Conservation (phyloP, 2,329 filamentous ascomycete species). For the Aspergillus candidus region DNA sequence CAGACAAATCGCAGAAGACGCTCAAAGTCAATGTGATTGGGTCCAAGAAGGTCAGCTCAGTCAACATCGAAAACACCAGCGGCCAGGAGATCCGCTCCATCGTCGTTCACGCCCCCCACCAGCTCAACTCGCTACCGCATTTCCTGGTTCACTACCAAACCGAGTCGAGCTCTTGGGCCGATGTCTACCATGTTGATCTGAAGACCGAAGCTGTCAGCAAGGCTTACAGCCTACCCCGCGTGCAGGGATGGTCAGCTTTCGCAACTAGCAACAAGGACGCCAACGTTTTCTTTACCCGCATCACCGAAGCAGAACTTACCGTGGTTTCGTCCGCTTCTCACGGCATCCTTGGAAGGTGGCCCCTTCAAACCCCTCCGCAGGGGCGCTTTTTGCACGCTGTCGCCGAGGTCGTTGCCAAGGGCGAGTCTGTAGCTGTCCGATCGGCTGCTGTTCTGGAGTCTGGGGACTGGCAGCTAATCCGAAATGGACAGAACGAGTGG, state of each 20-base stretch:
- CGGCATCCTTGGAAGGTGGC: constrained; percentile 69
- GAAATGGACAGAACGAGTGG: constrained; percentile 78
- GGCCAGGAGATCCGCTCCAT: constrained; percentile 49
- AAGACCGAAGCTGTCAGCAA: constrained; percentile 64
- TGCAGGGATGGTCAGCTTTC: constrained; percentile 67
- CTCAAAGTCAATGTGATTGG: constrained; percentile 43
- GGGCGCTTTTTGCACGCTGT: constrained; percentile 59
- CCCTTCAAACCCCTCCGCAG: constrained; percentile 45
- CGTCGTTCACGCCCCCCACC: constrained; percentile 65
- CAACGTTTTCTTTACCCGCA: constrained; percentile 82
- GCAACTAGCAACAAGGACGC: constrained; percentile 70
- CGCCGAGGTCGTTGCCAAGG: constrained; percentile 75
- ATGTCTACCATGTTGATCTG: constrained; percentile 77
- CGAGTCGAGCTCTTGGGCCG: constrained; percentile 65
- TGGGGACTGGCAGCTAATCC: constrained; percentile 74
- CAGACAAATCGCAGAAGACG: constrained; percentile 38
- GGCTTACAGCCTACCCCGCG: constrained; percentile 70
- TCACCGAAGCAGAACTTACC: constrained; percentile 66
- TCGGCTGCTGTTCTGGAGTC: constrained; percentile 61
- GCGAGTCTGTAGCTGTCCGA: constrained; percentile 67
- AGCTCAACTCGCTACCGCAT: constrained; percentile 66
- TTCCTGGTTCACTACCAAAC: constrained; percentile 80
- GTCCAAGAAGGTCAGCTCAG: constrained; percentile 34
- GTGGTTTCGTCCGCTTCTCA: constrained; percentile 72
- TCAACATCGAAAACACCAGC: constrained; percentile 37